A percentile compares a stretch with the other conserved stretches of the same genome.
Conservation (phyloP, 345 rosid species). For the Lepidium aucheri region DNA sequence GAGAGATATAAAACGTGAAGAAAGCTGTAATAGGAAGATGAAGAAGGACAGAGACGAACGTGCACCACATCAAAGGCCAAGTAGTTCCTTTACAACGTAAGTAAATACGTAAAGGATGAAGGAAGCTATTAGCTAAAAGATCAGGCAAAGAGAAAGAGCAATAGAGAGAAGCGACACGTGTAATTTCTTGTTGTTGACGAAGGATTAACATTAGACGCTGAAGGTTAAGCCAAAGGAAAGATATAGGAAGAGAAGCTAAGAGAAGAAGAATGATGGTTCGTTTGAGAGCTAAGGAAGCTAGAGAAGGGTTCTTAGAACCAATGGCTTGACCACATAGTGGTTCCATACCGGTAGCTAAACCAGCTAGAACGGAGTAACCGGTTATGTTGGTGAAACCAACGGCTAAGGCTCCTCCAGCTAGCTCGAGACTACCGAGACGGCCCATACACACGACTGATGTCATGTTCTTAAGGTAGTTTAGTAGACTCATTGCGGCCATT, state of each 20-base stretch:
- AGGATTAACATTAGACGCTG: constrained; percentile 59
- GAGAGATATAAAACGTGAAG: constrained; percentile 43
- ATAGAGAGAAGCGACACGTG: constrained; percentile 55
- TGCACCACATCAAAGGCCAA: constrained; percentile 87
- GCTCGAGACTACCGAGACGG: constrained; percentile 77
- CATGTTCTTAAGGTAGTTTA: constrained; percentile 69
- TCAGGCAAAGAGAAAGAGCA: constrained; percentile 69
- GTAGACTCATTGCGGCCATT: constrained; percentile 59
- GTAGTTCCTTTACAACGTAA: constrained; percentile 76
- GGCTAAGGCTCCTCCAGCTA: constrained; percentile 89
- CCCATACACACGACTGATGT: constrained; percentile 78
- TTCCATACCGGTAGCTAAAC: constrained; percentile 91
- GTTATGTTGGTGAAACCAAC: constrained; percentile 90
- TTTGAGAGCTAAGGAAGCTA: constrained; percentile 44
- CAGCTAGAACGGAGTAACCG: constrained; percentile 84
- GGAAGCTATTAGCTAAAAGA: constrained; percentile 64
- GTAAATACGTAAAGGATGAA: constrained; percentile 80
- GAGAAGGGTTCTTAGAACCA: constrained; percentile 53
- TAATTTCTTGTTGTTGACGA: constrained; percentile 56
- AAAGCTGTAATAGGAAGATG: constrained; percentile 53
- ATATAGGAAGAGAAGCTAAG: constrained; percentile 53
- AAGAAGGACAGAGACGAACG: constrained; percentile 42
- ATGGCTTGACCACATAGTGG: constrained; percentile 82
- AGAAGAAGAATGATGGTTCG: constrained; percentile 64
- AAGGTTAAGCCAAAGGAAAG: constrained; percentile 59